Conservation (phyloP, 148 eudicot genomes). For the Selenicereus undatus region DNA sequence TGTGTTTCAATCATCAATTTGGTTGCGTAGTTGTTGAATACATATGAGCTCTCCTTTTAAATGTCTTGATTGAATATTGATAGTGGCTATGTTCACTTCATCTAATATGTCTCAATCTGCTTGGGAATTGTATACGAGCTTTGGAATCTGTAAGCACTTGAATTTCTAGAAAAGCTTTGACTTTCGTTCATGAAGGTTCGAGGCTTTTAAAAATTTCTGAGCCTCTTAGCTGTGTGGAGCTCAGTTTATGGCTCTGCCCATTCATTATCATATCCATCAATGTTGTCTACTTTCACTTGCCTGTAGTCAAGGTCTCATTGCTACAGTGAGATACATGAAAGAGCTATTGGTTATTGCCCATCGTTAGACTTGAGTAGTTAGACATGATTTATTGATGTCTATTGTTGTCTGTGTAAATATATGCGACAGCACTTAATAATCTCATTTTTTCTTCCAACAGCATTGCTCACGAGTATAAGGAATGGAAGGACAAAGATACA, state of each 20-base stretch:
- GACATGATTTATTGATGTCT: neutral
- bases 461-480: conserved; percentile 58
- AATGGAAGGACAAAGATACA: conserved; percentile 54
- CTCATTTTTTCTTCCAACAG: conserved; percentile 30
- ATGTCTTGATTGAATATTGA: neutral
- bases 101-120: neutral
- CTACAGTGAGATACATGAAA: neutral
- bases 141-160: neutral
- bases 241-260: neutral
- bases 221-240: neutral
- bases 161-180: neutral
- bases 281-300: neutral
- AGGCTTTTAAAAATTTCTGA: neutral
- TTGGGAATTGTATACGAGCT: neutral
- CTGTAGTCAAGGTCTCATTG: neutral
- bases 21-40: neutral
- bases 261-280: neutral
- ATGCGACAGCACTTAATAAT: neutral
- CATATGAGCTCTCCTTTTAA: neutral
- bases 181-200: neutral
- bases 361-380: neutral
- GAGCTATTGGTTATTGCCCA: neutral
- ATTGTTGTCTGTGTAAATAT: neutral
- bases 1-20: neutral
- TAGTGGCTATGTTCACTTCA: neutral